These are phyloP conservation scores for Moelleriella libera DNA, from an alignment of 2,329 filamentous ascomycete species.

Conservation along the genomic window DNA sequence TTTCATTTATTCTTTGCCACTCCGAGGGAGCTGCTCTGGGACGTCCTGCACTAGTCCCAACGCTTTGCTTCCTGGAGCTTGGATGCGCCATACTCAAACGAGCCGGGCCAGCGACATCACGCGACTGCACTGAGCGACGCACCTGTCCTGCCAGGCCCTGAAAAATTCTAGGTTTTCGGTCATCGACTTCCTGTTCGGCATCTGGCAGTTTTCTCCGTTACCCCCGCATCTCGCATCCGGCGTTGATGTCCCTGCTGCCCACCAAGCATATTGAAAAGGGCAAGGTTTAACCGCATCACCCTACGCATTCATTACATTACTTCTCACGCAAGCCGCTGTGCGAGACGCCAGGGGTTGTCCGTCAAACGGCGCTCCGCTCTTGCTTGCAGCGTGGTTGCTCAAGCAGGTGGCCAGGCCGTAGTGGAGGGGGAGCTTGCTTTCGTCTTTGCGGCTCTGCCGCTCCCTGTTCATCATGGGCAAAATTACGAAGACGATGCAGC, in stretches of 20 bases:
- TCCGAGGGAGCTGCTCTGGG: constrained; percentile 16
- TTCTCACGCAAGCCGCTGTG: not conserved
- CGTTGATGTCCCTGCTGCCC: not conserved
- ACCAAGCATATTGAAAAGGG: not conserved
- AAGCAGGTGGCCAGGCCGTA: constrained; percentile 25
- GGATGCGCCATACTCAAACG: not conserved
- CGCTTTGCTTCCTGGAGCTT: constrained; percentile 9
- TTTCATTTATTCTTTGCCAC: constrained; percentile 1
- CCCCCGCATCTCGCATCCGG: not conserved
- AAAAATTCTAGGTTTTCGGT: no score
- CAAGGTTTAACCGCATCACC: not conserved
- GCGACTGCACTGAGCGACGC: no score
- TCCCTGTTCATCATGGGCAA: constrained; percentile 48
- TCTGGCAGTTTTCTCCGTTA: no score
- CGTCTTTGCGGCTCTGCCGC: constrained; percentile 44
- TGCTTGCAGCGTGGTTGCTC: constrained; percentile 23
- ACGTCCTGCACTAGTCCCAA: constrained; percentile 27
- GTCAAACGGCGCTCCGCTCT: constrained; percentile 16
- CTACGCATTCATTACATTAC: not conserved
- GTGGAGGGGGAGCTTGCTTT: constrained; percentile 40
- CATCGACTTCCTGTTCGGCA: no score
- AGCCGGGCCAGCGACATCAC: no score
- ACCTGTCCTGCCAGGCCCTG: no score
- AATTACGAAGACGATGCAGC: constrained; percentile 52
- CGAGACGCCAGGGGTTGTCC: constrained; percentile 14